A percentile compares a stretch with the other conserved stretches of the same genome.
Evolutionary conservation across 805 yeast species (phyloP).

Genomic region (Metschnikowia henanensis): DNA sequence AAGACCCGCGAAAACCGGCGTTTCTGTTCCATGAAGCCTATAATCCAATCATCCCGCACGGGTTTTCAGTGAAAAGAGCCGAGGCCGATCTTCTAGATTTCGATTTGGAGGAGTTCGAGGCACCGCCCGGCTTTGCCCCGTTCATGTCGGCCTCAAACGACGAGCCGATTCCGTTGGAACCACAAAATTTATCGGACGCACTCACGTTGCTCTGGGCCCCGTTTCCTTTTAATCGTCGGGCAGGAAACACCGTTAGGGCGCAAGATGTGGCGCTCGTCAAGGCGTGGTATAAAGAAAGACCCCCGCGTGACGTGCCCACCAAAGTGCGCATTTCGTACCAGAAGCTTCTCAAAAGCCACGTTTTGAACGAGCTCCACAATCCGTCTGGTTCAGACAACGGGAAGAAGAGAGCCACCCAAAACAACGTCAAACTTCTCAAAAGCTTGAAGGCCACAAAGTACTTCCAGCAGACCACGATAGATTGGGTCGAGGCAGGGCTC

Average conservation of each 20-base stretch:
- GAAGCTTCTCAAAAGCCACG: slow-evolving; percentile 74
- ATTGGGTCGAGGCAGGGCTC: slow-evolving; percentile 98
- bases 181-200: slow-evolving; percentile 50
- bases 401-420: slow-evolving; percentile 38
- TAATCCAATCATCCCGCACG: slow-evolving; percentile 50
- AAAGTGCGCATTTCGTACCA: slow-evolving; percentile 89
- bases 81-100: slow-evolving; percentile 24
- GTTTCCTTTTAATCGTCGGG: slow-evolving; percentile 75
- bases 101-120: slow-evolving; percentile 21
- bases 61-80: slow-evolving; percentile 18
- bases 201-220: slow-evolving; percentile 78
- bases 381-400: slow-evolving; percentile 28
- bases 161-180: slow-evolving; percentile 23
- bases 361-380: slow-evolving; percentile 67
- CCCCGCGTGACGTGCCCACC: slow-evolving; percentile 59
- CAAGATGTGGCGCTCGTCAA: slow-evolving; percentile 88
- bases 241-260: slow-evolving; percentile 75
- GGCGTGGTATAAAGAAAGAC: slow-evolving; percentile 74
- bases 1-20: slow-evolving; percentile 34
- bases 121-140: slow-evolving; percentile 50
- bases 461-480: slow-evolving; percentile 88
- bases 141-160: slow-evolving; percentile 34
- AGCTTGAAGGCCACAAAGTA: slow-evolving; percentile 76
- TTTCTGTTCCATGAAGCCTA: slow-evolving; percentile 55
- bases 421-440: slow-evolving; percentile 60